Evolutionary conservation across 2,329 filamentous ascomycete genomes (phyloP).

Genomic region (Decorospora gaudefroyi): DNA sequence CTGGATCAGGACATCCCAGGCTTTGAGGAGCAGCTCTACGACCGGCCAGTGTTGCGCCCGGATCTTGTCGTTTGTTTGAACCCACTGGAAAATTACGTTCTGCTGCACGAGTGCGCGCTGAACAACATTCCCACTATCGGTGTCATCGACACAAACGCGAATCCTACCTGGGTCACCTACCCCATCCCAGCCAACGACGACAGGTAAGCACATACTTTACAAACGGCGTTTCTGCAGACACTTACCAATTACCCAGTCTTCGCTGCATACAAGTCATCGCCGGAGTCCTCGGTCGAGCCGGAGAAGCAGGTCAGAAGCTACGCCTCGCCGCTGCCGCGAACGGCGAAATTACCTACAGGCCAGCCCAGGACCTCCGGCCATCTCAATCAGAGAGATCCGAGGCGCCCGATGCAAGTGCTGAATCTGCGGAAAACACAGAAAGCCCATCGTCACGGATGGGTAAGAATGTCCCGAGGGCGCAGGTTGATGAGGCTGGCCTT

Average conservation of each 20-base stretch:
- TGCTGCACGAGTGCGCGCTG: conserved; percentile 88
- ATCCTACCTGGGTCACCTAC: conserved; percentile 94
- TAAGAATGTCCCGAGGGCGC: background rate
- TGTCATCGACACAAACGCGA: conserved; percentile 88
- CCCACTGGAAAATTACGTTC: conserved; percentile 85
- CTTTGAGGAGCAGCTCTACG: conserved; percentile 67
- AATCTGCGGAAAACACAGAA: background rate
- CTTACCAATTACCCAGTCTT: conserved; percentile 68
- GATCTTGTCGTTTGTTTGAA: conserved; percentile 94
- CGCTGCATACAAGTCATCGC: conserved; percentile 80
- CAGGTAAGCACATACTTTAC: conserved; percentile 60
- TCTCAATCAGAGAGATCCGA: conserved; percentile 27
- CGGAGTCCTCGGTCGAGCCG: conserved; percentile 83
- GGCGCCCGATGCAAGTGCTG: conserved; percentile 6
- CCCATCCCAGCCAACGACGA: conserved; percentile 97
- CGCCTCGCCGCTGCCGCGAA: conserved; percentile 65
- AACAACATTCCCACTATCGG: conserved; percentile 93
- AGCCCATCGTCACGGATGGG: conserved; percentile 6
- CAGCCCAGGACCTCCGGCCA: conserved; percentile 31
- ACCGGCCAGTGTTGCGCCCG: conserved; percentile 72
- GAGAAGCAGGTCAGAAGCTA: conserved; percentile 72
- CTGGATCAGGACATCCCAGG: conserved; percentile 66
- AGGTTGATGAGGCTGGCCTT: conserved; percentile 11
- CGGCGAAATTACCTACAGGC: conserved; percentile 65
- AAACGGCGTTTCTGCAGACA: conserved; percentile 10